Conservation (phyloP, 768 basidiomycete species). For the Tricholoma furcatifolium region DNA sequence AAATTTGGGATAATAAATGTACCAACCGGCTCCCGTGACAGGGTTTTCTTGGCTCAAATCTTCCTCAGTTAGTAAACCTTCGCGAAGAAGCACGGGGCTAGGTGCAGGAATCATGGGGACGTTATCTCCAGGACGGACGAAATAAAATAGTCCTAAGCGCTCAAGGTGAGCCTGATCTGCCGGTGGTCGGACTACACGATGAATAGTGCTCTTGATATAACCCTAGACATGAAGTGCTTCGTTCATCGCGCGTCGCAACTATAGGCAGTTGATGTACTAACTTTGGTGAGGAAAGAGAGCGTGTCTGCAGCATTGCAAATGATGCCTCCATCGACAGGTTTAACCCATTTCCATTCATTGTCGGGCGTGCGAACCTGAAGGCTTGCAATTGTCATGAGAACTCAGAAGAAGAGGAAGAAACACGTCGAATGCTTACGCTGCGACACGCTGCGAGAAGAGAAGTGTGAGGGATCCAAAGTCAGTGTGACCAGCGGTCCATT, state of each 20-base stretch:
- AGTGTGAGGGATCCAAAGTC: slow-evolving; percentile 38
- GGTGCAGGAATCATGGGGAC: slow-evolving; percentile 33
- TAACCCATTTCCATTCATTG: slow-evolving; percentile 34
- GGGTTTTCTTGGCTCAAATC: neutral
- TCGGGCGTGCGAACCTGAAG: slow-evolving; percentile 35
- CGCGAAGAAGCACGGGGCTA: slow-evolving; percentile 41
- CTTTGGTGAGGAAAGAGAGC: slow-evolving; percentile 37
- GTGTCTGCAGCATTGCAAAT: slow-evolving; percentile 26
- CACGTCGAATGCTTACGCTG: neutral
- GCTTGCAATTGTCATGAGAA: slow-evolving; percentile 7
- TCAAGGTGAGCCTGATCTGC: slow-evolving; percentile 39
- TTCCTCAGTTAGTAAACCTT: slow-evolving; percentile 25
- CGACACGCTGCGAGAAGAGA: slow-evolving; percentile 31
- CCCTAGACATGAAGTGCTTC: slow-evolving; percentile 18
- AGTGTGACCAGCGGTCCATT: slow-evolving; percentile 47
- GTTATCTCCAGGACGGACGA: slow-evolving; percentile 38
- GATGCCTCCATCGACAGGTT: slow-evolving; percentile 29
- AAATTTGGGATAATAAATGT: neutral
- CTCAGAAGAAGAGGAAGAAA: no score
- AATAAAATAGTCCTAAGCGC: slow-evolving; percentile 48
- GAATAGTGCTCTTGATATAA: slow-evolving; percentile 47
- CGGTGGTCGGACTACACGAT: slow-evolving; percentile 49
- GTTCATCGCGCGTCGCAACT: neutral
- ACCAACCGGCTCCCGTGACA: slow-evolving; percentile 4
- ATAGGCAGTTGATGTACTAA: neutral